Percentiles rank a stretch among this genome's conserved stretches.
These are phyloP conservation scores for Dipodascus albidus DNA, from an alignment of 805 yeast species.

Conservation along the genomic window DNA sequence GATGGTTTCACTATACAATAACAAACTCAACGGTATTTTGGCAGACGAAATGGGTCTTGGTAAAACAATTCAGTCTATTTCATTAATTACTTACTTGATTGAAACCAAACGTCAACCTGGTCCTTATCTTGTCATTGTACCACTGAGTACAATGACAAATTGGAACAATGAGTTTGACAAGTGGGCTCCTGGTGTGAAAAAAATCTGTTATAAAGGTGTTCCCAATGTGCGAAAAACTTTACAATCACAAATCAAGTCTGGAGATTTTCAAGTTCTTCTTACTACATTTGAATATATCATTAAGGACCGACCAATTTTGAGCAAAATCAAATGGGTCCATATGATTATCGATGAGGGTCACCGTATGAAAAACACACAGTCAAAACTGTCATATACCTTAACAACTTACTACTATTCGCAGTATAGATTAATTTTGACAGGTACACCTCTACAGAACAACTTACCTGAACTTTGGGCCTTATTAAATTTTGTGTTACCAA, in stretches of 20 bases:
- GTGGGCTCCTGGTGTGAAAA: slow-evolving; percentile 87
- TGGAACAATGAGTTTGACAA: slow-evolving; percentile 95
- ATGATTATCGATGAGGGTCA: slow-evolving; percentile 99
- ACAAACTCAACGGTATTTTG: slow-evolving; percentile 87
- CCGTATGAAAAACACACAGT: slow-evolving; percentile 88
- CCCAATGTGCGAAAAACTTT: slow-evolving; percentile 76
- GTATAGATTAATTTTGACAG: slow-evolving; percentile 83
- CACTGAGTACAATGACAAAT: slow-evolving; percentile 84
- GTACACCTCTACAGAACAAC: slow-evolving; percentile 93
- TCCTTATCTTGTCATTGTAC: slow-evolving; percentile 88
- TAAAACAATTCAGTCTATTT: slow-evolving; percentile 89
- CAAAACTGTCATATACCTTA: slow-evolving; percentile 76
- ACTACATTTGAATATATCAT: slow-evolving; percentile 94
- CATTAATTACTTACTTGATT: slow-evolving; percentile 71
- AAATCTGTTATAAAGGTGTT: slow-evolving; percentile 83
- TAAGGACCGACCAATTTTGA: slow-evolving; percentile 70
- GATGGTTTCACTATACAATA: slow-evolving; percentile 94
- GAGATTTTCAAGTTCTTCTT: slow-evolving; percentile 80
- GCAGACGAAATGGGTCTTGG: slow-evolving; percentile 99
- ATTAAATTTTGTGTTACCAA: slow-evolving; percentile 86
- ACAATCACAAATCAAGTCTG: slow-evolving; percentile 57
- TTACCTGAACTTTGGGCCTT: slow-evolving; percentile 96
- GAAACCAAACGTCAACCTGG: slow-evolving; percentile 69
- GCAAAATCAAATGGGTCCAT: slow-evolving; percentile 84
- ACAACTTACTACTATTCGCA: slow-evolving; percentile 76